Percentiles rank a stretch among this genome's conserved stretches.
phyloP scores from a whole-genome alignment of 2,329 filamentous ascomycete genomes.

The Macrophomina pseudophaseolina region DNA sequence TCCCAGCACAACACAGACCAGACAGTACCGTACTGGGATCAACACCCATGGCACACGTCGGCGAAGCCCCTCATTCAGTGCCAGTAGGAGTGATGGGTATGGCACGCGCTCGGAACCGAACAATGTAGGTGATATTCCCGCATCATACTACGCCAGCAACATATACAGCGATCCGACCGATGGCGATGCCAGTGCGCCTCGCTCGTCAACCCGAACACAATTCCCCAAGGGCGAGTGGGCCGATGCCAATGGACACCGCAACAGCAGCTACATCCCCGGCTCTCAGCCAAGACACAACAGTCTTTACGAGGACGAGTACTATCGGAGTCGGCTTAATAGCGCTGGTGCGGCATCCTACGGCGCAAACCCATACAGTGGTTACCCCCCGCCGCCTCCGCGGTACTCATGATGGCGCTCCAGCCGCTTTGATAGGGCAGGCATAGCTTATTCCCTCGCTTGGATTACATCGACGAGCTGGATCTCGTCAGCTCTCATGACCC shows the following conservation, averaged over 20 bases:
- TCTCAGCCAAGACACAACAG: conserved; percentile 16
- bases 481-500: conserved; percentile 5
- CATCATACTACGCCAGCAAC: conserved; percentile 39
- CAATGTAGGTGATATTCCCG: conserved; percentile 38
- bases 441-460: not conserved
- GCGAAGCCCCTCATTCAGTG: conserved; percentile 40
- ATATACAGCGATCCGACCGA: conserved; percentile 40
- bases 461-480: conserved; percentile 11
- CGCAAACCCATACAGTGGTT: conserved; percentile 3
- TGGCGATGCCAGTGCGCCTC: conserved; percentile 30
- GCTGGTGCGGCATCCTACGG: not conserved
- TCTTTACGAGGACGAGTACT: conserved; percentile 22
- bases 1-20: conserved; percentile 31
- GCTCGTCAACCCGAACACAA: conserved; percentile 13
- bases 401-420: conserved; percentile 3
- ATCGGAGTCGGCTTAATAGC: not conserved
- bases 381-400: conserved; percentile 22
- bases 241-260: conserved; percentile 25
- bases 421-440: not conserved
- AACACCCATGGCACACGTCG: conserved; percentile 34
- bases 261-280: conserved; percentile 10
- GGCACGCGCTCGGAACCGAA: conserved; percentile 42
- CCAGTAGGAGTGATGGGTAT: conserved; percentile 32
- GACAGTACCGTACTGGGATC: conserved; percentile 34
- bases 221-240: conserved; percentile 37